phyloP scores from a whole-genome alignment of 352 stramenopile genomes.

The Lagenidium giganteum region DNA sequence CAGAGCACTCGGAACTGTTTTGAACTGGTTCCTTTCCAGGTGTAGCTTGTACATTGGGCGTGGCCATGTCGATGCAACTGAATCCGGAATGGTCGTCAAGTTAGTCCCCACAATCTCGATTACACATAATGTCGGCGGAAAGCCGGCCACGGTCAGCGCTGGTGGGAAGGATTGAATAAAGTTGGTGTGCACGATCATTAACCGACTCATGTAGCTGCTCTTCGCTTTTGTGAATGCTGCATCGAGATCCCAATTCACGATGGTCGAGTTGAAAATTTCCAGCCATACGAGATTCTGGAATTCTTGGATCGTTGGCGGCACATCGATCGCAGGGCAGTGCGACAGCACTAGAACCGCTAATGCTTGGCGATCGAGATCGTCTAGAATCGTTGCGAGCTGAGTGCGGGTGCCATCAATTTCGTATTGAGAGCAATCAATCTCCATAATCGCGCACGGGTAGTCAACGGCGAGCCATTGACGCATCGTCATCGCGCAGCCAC shows the following conservation, averaged over 20 bases:
- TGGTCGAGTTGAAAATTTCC: slow-evolving; percentile 19
- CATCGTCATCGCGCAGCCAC: neutral
- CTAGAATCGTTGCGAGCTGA: neutral
- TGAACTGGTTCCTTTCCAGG: too few species aligned
- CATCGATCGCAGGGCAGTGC: slow-evolving; percentile 9
- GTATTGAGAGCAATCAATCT: slow-evolving; percentile 1
- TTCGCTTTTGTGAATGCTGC: neutral
- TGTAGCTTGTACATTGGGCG: too few species aligned
- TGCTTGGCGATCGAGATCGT: neutral
- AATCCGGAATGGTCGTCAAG: too few species aligned
- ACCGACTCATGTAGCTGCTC: too few species aligned
- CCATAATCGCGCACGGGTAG: slow-evolving; percentile 3
- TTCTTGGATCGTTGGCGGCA: slow-evolving; percentile 4
- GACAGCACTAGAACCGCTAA: slow-evolving; percentile 10
- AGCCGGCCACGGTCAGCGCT: too few species aligned
- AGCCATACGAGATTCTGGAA: slow-evolving; percentile 2
- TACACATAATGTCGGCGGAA: too few species aligned
- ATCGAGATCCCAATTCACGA: slow-evolving; percentile 1
- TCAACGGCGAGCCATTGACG: slow-evolving; percentile 1
- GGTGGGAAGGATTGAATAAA: too few species aligned
- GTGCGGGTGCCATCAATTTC: neutral
- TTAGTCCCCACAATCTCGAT: too few species aligned
- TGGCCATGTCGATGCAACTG: too few species aligned
- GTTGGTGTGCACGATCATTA: too few species aligned
- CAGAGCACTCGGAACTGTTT: too few species aligned